Evolutionary conservation across 2,329 filamentous ascomycete genomes (phyloP), one percentile per base, ranked within the genome.

Genomic region (Penicillium sp.): DNA sequence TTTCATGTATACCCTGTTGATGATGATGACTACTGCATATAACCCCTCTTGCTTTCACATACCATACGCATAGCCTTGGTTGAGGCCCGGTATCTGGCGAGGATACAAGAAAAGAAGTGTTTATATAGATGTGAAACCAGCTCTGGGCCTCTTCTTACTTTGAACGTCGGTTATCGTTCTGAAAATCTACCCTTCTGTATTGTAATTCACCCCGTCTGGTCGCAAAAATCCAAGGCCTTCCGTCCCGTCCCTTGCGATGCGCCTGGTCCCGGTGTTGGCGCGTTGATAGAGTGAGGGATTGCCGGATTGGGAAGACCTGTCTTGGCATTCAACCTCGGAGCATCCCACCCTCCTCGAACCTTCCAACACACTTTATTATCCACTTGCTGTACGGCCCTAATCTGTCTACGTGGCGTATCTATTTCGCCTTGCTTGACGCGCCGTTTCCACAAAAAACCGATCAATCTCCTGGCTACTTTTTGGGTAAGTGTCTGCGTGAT

Each of bases 311-410:
- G 57, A 38, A 52, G 9, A 1, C 36, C 37, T 34, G 52, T 55
- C 57, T 60, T 60, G 57, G 57, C 57, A 50, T 41, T 51, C 45
- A 38, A 58, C 56, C 47, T 59, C 56, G 45, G 50, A 53, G 49
- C 43, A 49, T 46, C 45, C 54, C 44, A 48, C 47, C 41, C 29
- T 32, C 47, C 47, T 49, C 35, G 12, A 39, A 32, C 39, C 9
- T 33, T 11, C 32, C 28, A 12, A 28, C 34, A 33, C 3, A 24
- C 35, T 11, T 27, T 47, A 43, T 35, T 49, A 43, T 35, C 39
- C 46, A 43, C 39, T 24, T 46, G 33, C 27, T 32, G 26, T 12
- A 9, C 27, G 27, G 42, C 41, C 9, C 27, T 40, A 35, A 25
- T 24, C 36, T 39, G 27, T 39, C 43, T 43, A 29, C 44, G 32